These are phyloP conservation scores for Grigorovia yakushimaensis DNA, from an alignment of 805 yeast species.

Conservation along the genomic window DNA sequence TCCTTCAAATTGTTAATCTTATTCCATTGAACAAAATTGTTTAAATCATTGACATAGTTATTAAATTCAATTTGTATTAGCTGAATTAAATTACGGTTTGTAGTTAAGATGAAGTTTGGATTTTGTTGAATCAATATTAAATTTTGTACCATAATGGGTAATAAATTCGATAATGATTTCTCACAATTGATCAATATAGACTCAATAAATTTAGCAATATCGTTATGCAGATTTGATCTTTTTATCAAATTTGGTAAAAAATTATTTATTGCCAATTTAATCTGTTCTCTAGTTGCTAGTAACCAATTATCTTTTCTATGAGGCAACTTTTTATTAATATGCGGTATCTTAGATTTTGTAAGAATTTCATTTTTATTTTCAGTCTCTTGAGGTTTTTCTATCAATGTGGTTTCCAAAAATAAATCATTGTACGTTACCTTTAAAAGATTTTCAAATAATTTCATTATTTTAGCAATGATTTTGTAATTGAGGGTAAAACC, in stretches of 20 bases:
- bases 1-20: conserved; percentile 6
- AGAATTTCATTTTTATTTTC: conserved; percentile 9
- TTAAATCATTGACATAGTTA: background rate
- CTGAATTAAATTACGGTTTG: background rate
- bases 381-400: conserved; percentile 7
- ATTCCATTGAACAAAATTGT: conserved; percentile 8
- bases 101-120: background rate
- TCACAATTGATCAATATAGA: background rate
- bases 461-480: conserved; percentile 27
- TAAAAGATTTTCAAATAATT: conserved; percentile 26
- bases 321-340: background rate
- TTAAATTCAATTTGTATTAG: background rate
- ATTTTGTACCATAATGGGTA: background rate
- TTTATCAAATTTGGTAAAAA: conserved; percentile 22
- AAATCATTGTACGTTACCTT: conserved; percentile 35
- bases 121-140: background rate
- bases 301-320: conserved; percentile 47
- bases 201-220: background rate
- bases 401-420: conserved; percentile 22
- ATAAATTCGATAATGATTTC: background rate
- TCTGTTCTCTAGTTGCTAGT: conserved; percentile 42
- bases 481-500: conserved; percentile 31
- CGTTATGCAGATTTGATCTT: conserved; percentile 16
- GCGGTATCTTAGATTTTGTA: background rate
- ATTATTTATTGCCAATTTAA: conserved; percentile 36